Evolutionary conservation across 306 rosid species (phyloP), one percentile per base, ranked within the genome.

Genomic region (Aeschynomene evenia): DNA sequence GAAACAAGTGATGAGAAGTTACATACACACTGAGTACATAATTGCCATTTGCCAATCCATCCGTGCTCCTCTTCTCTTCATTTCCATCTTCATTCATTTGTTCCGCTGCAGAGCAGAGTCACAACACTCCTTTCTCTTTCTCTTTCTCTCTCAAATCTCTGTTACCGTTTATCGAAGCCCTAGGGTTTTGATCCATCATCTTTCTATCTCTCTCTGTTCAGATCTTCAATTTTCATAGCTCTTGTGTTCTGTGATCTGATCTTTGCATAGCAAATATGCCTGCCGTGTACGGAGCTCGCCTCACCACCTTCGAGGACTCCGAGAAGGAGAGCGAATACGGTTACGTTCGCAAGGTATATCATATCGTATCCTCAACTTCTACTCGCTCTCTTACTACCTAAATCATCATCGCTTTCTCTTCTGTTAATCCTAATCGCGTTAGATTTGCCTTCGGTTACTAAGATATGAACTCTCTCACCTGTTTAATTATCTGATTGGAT

Each of bases 291-390:
- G 97, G 99, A 81, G 89, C 79, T 76, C 97, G 88, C 16, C 53
- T 95, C 81, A 95, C 99, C 70, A 95, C 99, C 24, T 95, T 95
- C 76, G 99, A 95, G 52, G 99, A 95, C 73, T 66, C 81, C 34
- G 99, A 95, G 96, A 95, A 91, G 92, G 99, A 95, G 84, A 95
- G 99, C 60, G 99, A 95, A 84, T 95, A 89, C 72, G 99, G 99
- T 48, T 95, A 95, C 57, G 95, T 95, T 73, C 99, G 99, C 39
- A 95, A 95, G 99, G 99, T 91, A 18, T 48, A 21, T 8, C 40
- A 12, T 4, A 45, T 45, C 51, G 63, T 31, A n/a, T 22, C 78
- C 71, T 6, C 48, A 16, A 52, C 40, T 43, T 52, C 48, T 16
- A 37, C 2, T 37, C 63, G 22, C 43, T 34, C 29, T 0, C 22